Evolutionary conservation across 2,329 filamentous ascomycete species (phyloP), one percentile per base, ranked within the genome.

Genomic region (Xylariaceae sp.): DNA sequence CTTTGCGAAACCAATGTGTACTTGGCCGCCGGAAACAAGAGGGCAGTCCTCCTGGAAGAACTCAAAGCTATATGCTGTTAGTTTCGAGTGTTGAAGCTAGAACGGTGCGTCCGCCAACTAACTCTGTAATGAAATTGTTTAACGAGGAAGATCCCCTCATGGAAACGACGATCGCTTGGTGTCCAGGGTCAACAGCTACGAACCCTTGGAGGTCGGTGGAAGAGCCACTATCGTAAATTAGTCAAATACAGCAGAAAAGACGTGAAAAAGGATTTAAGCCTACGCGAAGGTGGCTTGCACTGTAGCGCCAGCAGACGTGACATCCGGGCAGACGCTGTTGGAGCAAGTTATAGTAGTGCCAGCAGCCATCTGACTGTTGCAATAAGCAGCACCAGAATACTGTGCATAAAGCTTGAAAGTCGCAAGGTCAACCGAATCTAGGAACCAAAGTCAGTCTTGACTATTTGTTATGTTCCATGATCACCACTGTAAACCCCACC

Each of bases 41-140:
- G 69, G 66, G 55, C 73, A 66, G 40, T 50, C 14, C 36, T 64
- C 47, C 60, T 71, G 64, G 10, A 67, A 47, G 60, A 82, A 76
- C 45, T 70, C 57, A 45, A 79, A 52, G 61, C 69, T 71, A 39
- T n/a, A 47, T 56, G 7, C 22, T 28, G 22, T 28, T 28, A 28
- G 22, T 28, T 28, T 7, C 22, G 22, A 5, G 22, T 4, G 7
- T 28, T 28, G 4, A 28, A 28, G 22, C 22, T 28, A 28, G 22
- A 7, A n/a, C 33, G 11, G 5, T 14, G 38, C 34, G 40, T 17
- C 17, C 11, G 19, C 4, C 18, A 45, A 62, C 66, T 63, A 44
- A 62, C 61, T 88, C 78, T 47, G 80, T 74, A 59, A 87, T 72
- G 75, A 77, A 87, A 74, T 88, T 88, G 47, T 76, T 75, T 54